These are phyloP conservation scores for Fusarium hostae DNA, from an alignment of 2,329 filamentous ascomycete species.

Conservation along the genomic window DNA sequence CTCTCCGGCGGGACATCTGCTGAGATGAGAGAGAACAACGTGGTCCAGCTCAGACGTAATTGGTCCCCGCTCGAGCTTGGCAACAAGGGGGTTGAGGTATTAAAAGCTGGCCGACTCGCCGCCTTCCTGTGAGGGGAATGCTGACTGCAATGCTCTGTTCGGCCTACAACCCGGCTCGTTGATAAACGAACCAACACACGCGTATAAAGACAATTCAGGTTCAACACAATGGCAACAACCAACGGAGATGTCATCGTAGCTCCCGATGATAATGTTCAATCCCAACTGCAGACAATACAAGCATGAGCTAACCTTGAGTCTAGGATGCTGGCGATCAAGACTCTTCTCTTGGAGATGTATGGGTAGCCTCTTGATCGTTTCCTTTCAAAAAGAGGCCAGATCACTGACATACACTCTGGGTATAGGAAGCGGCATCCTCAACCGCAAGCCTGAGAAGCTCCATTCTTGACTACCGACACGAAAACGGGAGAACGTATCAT, in stretches of 20 bases:
- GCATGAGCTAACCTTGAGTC: not conserved
- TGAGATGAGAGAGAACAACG: not conserved
- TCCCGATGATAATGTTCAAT: not conserved
- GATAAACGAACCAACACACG: not conserved
- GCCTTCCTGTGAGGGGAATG: not conserved
- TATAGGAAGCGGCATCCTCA: not conserved
- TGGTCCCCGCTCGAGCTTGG: not conserved
- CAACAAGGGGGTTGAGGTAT: not conserved
- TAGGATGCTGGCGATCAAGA: not conserved
- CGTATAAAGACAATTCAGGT: not conserved
- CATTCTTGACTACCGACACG: not conserved
- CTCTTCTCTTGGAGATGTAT: not conserved
- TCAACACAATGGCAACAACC: not conserved
- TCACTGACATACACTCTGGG: not conserved
- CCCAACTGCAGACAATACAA: not conserved
- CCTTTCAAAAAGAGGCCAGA: not conserved
- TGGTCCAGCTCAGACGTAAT: not conserved
- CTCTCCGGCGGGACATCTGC: not conserved
- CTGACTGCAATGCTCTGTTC: not conserved
- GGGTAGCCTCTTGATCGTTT: not conserved
- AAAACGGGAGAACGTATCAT: constrained; percentile 1
- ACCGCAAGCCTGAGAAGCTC: not conserved
- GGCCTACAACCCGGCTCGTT: not conserved
- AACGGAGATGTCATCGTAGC: not conserved
- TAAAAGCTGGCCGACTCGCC: not conserved